phyloP scores from a whole-genome alignment of 208 protist genomes.

The Wallacemonas sp. region DNA sequence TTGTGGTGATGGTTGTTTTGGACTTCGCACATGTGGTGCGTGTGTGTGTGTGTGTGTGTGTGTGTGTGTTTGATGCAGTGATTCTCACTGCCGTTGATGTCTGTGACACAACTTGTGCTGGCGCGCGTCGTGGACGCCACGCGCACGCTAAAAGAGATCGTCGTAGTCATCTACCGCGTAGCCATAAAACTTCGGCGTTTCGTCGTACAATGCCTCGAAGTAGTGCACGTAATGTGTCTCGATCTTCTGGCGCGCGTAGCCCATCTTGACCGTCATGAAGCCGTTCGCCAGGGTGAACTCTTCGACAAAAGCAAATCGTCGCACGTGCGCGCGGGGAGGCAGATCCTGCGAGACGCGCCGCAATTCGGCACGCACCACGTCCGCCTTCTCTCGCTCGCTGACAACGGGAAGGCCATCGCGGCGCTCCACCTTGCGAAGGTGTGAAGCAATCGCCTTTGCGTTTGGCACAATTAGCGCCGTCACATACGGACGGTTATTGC shows the following conservation, averaged over 20 bases:
- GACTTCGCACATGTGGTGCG: not conserved
- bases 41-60: constrained; percentile 5
- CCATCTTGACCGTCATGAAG: constrained; percentile 88
- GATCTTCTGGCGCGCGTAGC: constrained; percentile 84
- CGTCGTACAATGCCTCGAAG: constrained; percentile 86
- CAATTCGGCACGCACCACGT: constrained; percentile 85
- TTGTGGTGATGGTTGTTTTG: not conserved
- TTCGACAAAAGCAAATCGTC: constrained; percentile 90
- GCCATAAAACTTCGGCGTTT: constrained; percentile 91
- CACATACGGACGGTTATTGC: constrained; percentile 70
- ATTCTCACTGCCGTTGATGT: not conserved
- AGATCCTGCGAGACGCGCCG: constrained; percentile 74
- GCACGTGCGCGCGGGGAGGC: constrained; percentile 78
- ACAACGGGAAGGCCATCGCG: constrained; percentile 89
- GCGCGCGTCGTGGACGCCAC: too few relatives aligned
- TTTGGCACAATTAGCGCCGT: constrained; percentile 84
- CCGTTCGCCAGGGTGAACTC: constrained; percentile 88
- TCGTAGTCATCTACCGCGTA: constrained; percentile 92
- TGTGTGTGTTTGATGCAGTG: not conserved
- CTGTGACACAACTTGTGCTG: not conserved
- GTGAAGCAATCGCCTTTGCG: constrained; percentile 77
- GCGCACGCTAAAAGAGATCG: constrained; percentile 69
- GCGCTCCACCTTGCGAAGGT: constrained; percentile 85
- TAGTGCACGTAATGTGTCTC: constrained; percentile 90
- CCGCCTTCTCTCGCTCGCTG: constrained; percentile 87